Evolutionary conservation across 1,139 yeast species (phyloP), one percentile per base, ranked within the genome.

Genomic region (Kluyveromyces sp.): DNA sequence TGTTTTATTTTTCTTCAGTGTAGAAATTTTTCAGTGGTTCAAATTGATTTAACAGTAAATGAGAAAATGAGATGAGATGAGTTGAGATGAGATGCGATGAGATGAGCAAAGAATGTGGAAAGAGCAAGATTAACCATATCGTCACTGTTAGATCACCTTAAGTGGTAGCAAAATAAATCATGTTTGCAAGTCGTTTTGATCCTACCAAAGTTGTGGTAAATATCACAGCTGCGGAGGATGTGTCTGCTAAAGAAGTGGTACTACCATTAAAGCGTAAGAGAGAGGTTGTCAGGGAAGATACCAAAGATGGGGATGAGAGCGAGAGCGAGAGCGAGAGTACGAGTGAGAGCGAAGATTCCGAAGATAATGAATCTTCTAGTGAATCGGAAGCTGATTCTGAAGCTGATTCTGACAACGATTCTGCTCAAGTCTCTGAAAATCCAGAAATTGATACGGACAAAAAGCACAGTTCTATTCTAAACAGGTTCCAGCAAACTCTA

Each of bases 121-220:
- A 10, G 6, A 34, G 39, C 39, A 31, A 33, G 21, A 32, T 30
- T 15, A 15, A 15, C 21, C 21, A 15, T 15, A 15, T 15, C 21
- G 21, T 15, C 2, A 15, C 21, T 15, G 21, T 15, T 15, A 15
- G 21, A 15, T 15, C 21, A 15, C 21, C 21, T 2, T 15, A 15
- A 15, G 21, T 15, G 21, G 21, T 15, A 15, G 21, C 34, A 28
- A 36, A n/a, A 25, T 30, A 30, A 27, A 36, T 27, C 31, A 79
- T 81, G 87, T 81, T 81, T 68, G 85, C 83, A 29, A 74, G 75
- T 30, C 69, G 87, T 58, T 79, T 74, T 58, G 85, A 79, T 55
- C 85, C 85, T 30, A 58, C 63, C n/a, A 65, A 61, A 26, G 49
- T 34, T 6, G 33, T 26, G 7, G 7, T n/a, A n/a, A 25, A 37